Evolutionary conservation across 2,329 filamentous ascomycete genomes (phyloP), one percentile per base, ranked within the genome.

Genomic region (Colletotrichum simmondsii): DNA sequence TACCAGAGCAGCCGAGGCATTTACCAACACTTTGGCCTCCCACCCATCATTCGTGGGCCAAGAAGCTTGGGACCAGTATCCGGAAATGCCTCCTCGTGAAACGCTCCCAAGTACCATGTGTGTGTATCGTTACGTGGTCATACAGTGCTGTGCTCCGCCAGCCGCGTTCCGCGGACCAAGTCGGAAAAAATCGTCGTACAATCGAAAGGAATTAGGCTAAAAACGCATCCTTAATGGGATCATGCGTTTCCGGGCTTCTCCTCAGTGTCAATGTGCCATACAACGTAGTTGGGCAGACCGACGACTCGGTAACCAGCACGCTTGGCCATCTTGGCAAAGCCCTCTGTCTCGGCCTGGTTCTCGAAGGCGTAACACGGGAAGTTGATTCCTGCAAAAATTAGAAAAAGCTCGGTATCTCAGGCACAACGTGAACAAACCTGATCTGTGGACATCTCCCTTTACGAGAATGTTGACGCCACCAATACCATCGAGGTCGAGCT

Each of bases 241-340:
- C 84, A 90, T 77, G 84, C 80, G 81, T 98, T 98, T 42, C 95
- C 95, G 42, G 91, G 90, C 88, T 98, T 98, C 87, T 99, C 97
- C 69, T 95, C 91, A 2, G 97, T 99, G 82, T 99, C 97, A 79
- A 98, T 94, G 81, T 99, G 97, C 97, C 97, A 99, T 72, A 99
- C 96, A 63, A 99, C 92, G 81, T 99, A 99, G 83, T 99, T 99
- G 54, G 96, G 97, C 68, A 99, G 87, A 58, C 97, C 97, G 77
- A 95, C 90, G 30, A 99, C 97, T 79, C 94, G 89, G 81, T 98
- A 98, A 57, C 97, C 97, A 22, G 97, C 97, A 75, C 95, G 90
- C 86, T 97, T 98, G 72, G 97, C 97, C 97, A 99, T 99, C 83
- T 97, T 98, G 49, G 97, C 97, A 80, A 99, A 99, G 7, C 97